Base-by-base conservation (phyloP, 306 rosid species). In the Leucaena leucocephala region DNA sequence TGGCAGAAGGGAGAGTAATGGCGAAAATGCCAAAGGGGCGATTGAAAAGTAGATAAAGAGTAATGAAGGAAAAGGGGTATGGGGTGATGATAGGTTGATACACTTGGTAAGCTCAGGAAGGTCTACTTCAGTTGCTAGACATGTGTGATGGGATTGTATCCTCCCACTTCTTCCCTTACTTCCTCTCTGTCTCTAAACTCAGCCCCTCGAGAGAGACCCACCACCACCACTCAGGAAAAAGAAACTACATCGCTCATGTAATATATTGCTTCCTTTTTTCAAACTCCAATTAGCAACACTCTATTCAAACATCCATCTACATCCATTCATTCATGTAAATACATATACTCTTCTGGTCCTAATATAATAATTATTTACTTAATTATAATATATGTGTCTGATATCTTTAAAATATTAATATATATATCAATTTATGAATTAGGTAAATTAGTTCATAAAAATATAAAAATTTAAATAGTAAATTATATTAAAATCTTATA, bases 81-180 rank as follows among this genome's bases (percentile, higher is more conserved):
- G 64, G 63, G 50, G 62, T 19, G 34, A 21, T 17, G 17, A 17
- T 52, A 52, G 9, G 58, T 5, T 52, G 3, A 52, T 2, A 52
- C 22, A 52, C 3, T 4, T 8, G 7, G 62, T n/a, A 19, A 55
- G 62, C 34, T 48, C 69, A n/a, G 54, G 68, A 72, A 63, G 74
- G 78, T 81, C n/a, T 78, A 65, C 74, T 71, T 82, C 66, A 65
- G 62, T 79, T 79, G 15, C 86, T 45, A 43, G 74, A 77, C 38
- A 76, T 80, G 75, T 86, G 80, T 43, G 81, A 84, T 70, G 40
- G 73, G 54, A 39, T 82, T 11, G 70, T 44, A 17, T 19, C 40
- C 43, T 80, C 76, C 81, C 63, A 54, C 73, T 65, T 82, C 77
- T 77, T 80, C 63, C 68, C 33, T 36, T 54, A 39, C 58, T 80